Base-by-base conservation (phyloP, 169 alveolate species). In the Cystoisospora suis region DNA sequence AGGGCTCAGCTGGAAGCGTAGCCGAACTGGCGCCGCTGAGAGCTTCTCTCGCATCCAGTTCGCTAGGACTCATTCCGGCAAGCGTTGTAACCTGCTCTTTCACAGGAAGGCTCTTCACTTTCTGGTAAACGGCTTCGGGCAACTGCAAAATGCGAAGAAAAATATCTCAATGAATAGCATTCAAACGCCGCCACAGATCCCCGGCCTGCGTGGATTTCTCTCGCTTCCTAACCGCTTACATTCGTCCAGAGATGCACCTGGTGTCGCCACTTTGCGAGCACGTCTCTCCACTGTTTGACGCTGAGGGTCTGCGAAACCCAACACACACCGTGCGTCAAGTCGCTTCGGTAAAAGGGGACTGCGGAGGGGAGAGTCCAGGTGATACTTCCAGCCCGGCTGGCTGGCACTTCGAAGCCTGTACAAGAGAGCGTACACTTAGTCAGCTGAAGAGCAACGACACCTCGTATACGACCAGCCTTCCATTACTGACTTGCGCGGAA, bases 251-350 rank as follows among this genome's bases (percentile, higher is more conserved):
- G 20, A 56, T 72, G 83, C 47, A 72, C 83, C 32, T 72, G 83
- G 6, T 38, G 83, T 46, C 83, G 83, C 83, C 83, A 72, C 83
- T 72, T 72, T 29, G 42, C 32, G 38, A 72, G 83, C 3, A 72
- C 42, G 32, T 72, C 83, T 72, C 83, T 72, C 83, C 83, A 72
- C 42, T 72, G 83, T 53, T 40, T 34, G 56, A 72, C 83, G 27
- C 83, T 72, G 56, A 72, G 53, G 20, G 9, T 34, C 83, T 72
- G 83, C 53, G 42, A 27, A 34, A 36, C n/a, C n/a, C n/a, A n/a
- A n/a, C n/a, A n/a, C n/a, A n/a, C n/a, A n/a, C n/a, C n/a, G n/a
- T n/a, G n/a, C n/a, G n/a, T n/a, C n/a, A n/a, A n/a, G n/a, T n/a
- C n/a, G n/a, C n/a, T n/a, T n/a, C n/a, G n/a, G n/a, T n/a, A n/a